A percentile compares a stretch with the other conserved stretches of the same genome.
phyloP scores from a whole-genome alignment of 768 basidiomycete genomes.

The Pilatotrama ljubarskyi region DNA sequence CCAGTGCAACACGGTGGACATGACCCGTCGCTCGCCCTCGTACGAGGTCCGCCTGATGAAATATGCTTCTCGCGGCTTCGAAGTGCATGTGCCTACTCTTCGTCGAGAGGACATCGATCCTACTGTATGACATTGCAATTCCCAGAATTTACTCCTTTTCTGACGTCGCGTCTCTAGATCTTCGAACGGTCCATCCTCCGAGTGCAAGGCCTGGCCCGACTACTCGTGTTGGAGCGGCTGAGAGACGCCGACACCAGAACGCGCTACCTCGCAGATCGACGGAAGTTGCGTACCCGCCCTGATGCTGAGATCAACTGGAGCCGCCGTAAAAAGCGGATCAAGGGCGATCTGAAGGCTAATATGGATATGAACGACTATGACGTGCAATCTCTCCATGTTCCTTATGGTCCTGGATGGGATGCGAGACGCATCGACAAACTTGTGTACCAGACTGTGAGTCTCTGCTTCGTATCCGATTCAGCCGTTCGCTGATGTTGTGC shows the following conservation, averaged over 20 bases:
- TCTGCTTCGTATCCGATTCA: conserved; percentile 23
- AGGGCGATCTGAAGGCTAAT: conserved; percentile 56
- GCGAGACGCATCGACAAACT: conserved; percentile 56
- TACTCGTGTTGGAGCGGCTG: conserved; percentile 64
- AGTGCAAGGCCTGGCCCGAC: conserved; percentile 59
- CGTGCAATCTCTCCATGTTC: conserved; percentile 53
- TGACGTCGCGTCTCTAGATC: conserved; percentile 39
- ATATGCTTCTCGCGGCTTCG: conserved; percentile 54
- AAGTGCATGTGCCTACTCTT: conserved; percentile 56
- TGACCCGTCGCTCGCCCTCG: conserved; percentile 63
- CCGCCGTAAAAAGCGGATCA: conserved; percentile 43
- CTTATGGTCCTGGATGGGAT: conserved; percentile 62
- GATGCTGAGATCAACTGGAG: conserved; percentile 29
- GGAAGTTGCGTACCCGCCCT: conserved; percentile 52
- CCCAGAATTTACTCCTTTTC: not conserved
- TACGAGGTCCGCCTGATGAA: conserved; percentile 65
- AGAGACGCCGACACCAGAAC: conserved; percentile 43
- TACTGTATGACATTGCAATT: conserved; percentile 42
- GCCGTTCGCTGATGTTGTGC: conserved; percentile 6
- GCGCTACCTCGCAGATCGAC: conserved; percentile 48
- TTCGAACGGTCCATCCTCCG: conserved; percentile 58
- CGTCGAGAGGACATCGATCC: conserved; percentile 55
- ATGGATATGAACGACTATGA: conserved; percentile 62
- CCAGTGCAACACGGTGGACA: conserved; percentile 63
- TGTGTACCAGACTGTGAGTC: conserved; percentile 54